Conservation (phyloP, 768 basidiomycete species). For the Lepiota brunneoincarnata region DNA sequence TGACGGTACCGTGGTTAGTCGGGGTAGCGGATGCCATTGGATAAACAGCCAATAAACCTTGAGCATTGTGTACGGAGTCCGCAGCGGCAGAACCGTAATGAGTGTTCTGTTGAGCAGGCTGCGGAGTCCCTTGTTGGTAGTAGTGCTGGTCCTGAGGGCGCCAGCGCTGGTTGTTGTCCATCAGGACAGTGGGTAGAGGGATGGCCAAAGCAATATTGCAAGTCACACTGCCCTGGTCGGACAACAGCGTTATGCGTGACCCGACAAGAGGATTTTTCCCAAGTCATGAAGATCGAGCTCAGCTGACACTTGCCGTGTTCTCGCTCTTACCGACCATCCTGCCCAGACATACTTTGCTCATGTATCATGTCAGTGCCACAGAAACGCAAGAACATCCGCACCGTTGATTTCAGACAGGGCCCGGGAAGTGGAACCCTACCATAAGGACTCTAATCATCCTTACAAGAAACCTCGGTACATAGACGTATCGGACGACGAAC, state of each 20-base stretch:
- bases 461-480: constrained; percentile 27
- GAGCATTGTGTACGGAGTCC: constrained; percentile 65
- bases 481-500: constrained; percentile 40
- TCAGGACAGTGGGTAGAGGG: constrained; percentile 14
- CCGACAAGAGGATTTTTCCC: not conserved
- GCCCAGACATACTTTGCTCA: too few relatives aligned
- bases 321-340: constrained; percentile 1
- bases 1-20: constrained; percentile 62
- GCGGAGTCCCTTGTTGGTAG: constrained; percentile 16
- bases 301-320: not conserved
- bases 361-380: constrained; percentile 13
- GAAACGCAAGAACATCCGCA: constrained; percentile 7
- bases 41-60: constrained; percentile 62
- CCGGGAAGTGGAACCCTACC: not conserved
- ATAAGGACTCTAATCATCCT: constrained; percentile 15
- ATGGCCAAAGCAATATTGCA: constrained; percentile 6
- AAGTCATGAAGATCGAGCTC: not conserved
- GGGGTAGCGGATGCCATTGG: constrained; percentile 77
- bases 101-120: constrained; percentile 18
- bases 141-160: constrained; percentile 21
- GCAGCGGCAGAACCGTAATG: constrained; percentile 22
- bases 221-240: constrained; percentile 19
- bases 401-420: constrained; percentile 8
- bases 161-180: constrained; percentile 36
- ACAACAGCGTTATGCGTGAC: constrained; percentile 16